Percentiles rank a stretch among this genome's conserved stretches.
phyloP scores from a whole-genome alignment of 2,329 filamentous ascomycete genomes.

The Zymoseptoria pseudotritici region DNA sequence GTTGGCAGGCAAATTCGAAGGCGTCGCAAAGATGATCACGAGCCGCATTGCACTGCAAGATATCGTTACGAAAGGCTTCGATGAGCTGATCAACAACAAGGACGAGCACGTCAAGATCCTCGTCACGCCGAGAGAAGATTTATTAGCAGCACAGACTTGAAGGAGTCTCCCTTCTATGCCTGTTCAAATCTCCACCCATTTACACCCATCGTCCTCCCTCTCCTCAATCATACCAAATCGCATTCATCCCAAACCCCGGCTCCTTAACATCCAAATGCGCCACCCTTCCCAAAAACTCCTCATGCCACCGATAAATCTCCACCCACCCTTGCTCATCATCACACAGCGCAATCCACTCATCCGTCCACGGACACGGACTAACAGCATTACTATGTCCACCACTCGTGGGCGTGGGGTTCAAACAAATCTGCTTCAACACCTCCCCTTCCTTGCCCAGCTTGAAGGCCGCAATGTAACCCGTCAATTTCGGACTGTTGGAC shows the following conservation, averaged over 20 bases:
- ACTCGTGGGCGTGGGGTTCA: constrained; percentile 79
- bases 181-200: no score
- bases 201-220: neutral
- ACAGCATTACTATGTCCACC: constrained; percentile 86
- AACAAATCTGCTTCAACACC: constrained; percentile 69
- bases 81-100: constrained; percentile 12
- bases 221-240: constrained; percentile 78
- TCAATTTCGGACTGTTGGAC: constrained; percentile 65
- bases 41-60: constrained; percentile 10
- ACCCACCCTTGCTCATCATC: constrained; percentile 83
- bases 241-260: constrained; percentile 92
- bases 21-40: constrained; percentile 13
- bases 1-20: constrained; percentile 3
- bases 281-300: constrained; percentile 71
- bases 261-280: constrained; percentile 71
- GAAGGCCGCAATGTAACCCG: constrained; percentile 79
- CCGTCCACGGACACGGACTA: constrained; percentile 72
- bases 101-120: constrained; percentile 16
- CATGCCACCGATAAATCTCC: constrained; percentile 80
- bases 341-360: constrained; percentile 84
- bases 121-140: constrained; percentile 5
- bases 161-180: no score
- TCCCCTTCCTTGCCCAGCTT: constrained; percentile 57
- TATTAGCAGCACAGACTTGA: neutral
- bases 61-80: constrained; percentile 11